Conservation (phyloP, 108 stramenopile genomes). For the Cyclotella kingstonii region DNA sequence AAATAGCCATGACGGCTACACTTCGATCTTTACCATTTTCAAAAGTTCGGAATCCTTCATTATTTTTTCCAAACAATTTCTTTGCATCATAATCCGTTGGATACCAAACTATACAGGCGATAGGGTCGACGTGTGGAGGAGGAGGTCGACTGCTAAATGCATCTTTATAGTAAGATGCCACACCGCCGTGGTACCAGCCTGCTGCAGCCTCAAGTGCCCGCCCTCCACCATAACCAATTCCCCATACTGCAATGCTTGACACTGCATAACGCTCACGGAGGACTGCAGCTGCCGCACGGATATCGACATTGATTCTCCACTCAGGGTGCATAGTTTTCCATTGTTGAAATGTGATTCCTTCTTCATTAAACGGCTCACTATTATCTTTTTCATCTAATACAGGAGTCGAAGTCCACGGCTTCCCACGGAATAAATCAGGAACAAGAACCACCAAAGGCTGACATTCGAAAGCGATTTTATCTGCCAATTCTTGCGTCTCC, state of each 20-base stretch:
- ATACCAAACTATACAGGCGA: conserved; percentile 81
- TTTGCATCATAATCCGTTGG: conserved; percentile 76
- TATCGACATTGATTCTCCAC: conserved; percentile 72
- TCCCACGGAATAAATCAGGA: conserved; percentile 79
- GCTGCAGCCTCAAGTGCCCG: conserved; percentile 78
- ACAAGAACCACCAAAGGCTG: conserved; percentile 86
- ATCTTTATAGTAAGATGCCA: conserved; percentile 42
- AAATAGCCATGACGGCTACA: conserved; percentile 79
- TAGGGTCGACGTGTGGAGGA: conserved; percentile 65
- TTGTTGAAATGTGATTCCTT: conserved; percentile 70
- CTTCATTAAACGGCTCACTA: conserved; percentile 29
- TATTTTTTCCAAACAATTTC: conserved; percentile 57
- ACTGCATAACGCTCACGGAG: conserved; percentile 78
- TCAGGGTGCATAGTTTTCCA: conserved; percentile 76
- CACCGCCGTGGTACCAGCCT: conserved; percentile 57
- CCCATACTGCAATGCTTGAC: conserved; percentile 74
- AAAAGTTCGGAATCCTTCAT: conserved; percentile 40
- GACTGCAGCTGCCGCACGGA: conserved; percentile 77
- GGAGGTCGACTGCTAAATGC: conserved; percentile 61
- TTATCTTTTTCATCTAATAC: conserved; percentile 14
- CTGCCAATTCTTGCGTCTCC: conserved; percentile 69
- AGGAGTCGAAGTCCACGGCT: conserved; percentile 62
- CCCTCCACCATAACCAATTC: conserved; percentile 84
- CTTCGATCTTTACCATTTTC: conserved; percentile 40
- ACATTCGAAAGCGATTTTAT: conserved; percentile 91